These are phyloP conservation scores for Curvularia lunata DNA, from an alignment of 2,329 filamentous ascomycete species.

Conservation along the genomic window DNA sequence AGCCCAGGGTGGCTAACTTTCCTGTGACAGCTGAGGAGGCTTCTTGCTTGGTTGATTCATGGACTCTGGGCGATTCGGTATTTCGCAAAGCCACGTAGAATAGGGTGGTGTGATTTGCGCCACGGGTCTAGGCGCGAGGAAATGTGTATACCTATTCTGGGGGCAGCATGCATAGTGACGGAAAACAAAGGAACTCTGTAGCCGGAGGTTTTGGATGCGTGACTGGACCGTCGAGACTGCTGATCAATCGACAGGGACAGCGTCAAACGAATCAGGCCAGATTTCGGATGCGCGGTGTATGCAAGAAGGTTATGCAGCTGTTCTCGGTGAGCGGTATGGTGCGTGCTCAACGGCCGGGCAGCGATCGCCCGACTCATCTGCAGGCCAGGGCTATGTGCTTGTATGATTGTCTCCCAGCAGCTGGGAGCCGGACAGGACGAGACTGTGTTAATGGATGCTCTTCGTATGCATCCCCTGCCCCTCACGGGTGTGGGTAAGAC, in stretches of 20 bases:
- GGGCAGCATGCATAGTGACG: conserved; percentile 4
- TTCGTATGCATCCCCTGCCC: background rate
- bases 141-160: background rate
- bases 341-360: background rate
- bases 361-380: background rate
- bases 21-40: background rate
- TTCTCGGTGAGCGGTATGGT: background rate
- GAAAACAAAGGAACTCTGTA: conserved; percentile 10
- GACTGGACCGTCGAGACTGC: conserved; percentile 2
- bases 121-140: conserved; percentile 2
- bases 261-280: conserved; percentile 1
- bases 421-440: background rate
- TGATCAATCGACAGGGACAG: conserved; percentile 8
- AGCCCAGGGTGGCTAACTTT: background rate
- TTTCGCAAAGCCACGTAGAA: background rate
- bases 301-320: background rate
- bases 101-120: conserved; percentile 2
- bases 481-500: background rate
- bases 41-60: background rate
- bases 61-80: background rate
- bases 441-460: background rate
- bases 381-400: background rate
- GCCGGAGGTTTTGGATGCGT: conserved; percentile 1
- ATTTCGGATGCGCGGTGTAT: background rate
- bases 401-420: no score